Evolutionary conservation across 371 early-diverging fungal species (phyloP).

Genomic region (Circinella minor): DNA sequence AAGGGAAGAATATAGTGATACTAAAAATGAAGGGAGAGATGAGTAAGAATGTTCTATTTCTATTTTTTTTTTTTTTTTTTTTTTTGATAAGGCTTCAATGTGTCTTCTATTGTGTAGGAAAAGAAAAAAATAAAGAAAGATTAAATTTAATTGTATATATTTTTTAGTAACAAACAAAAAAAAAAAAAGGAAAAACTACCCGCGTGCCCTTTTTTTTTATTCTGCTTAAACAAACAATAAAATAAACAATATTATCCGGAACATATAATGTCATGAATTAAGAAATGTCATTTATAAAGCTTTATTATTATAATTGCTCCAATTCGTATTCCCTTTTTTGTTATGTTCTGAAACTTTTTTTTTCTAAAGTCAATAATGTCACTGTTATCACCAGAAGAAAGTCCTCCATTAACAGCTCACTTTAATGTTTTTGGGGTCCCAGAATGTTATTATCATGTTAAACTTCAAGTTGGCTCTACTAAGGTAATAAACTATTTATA

Average conservation of each 20-base stretch:
- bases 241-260: conserved; percentile 12
- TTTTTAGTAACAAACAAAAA: neutral
- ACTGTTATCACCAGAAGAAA: too few species aligned
- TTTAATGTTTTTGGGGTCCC: conserved; percentile 24
- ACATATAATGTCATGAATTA: neutral
- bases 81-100: too few species aligned
- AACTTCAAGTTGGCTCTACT: conserved; percentile 13
- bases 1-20: neutral
- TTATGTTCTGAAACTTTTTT: neutral
- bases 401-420: conserved; percentile 16
- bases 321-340: too few species aligned
- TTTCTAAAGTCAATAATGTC: neutral
- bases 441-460: conserved; percentile 19
- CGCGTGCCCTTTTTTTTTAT: conserved; percentile 9
- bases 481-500: conserved; percentile 2
- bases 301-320: neutral
- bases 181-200: conserved; percentile 2
- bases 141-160: neutral
- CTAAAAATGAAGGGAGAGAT: too few species aligned
- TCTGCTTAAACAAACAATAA: too few species aligned
- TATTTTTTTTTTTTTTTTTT: too few species aligned
- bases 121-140: too few species aligned
- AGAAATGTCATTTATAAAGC: conserved; percentile 1
- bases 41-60: neutral
- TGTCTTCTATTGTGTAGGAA: too few species aligned